phyloP scores from a whole-genome alignment of 2,329 filamentous ascomycete species.

The Alternaria conjuncta region DNA sequence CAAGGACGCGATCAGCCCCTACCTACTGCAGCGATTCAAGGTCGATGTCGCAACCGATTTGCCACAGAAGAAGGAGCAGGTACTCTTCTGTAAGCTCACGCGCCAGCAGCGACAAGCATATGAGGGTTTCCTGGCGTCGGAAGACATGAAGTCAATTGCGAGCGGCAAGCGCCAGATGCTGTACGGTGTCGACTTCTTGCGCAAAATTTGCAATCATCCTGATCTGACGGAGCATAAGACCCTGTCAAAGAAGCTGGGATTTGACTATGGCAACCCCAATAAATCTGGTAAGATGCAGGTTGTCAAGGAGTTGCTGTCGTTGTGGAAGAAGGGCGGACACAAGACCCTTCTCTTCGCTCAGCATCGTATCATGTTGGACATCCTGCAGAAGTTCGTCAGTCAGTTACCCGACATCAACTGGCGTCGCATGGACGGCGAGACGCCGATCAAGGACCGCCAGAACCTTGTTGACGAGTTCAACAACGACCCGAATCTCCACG shows the following conservation, averaged over 20 bases:
- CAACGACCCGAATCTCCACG: slow-evolving; percentile 74
- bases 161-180: slow-evolving; percentile 77
- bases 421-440: slow-evolving; percentile 91
- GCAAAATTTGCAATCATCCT: slow-evolving; percentile 98
- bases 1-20: slow-evolving; percentile 92
- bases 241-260: slow-evolving; percentile 65
- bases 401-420: slow-evolving; percentile 74
- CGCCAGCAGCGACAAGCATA: slow-evolving; percentile 80
- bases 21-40: slow-evolving; percentile 90
- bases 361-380: slow-evolving; percentile 93
- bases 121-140: slow-evolving; percentile 78
- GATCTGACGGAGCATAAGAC: slow-evolving; percentile 77
- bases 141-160: slow-evolving; percentile 84
- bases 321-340: slow-evolving; percentile 92
- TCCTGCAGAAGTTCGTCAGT: slow-evolving; percentile 81
- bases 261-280: slow-evolving; percentile 76
- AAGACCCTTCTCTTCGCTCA: slow-evolving; percentile 94
- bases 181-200: slow-evolving; percentile 87
- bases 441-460: slow-evolving; percentile 87
- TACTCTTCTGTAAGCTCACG: slow-evolving; percentile 93
- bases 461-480: slow-evolving; percentile 93
- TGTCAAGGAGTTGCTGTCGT: slow-evolving; percentile 81
- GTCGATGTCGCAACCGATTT: slow-evolving; percentile 91
- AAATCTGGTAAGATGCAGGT: slow-evolving; percentile 97
- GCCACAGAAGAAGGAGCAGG: slow-evolving; percentile 94